Evolutionary conservation across 805 yeast genomes (phyloP).

Genomic region (Wickerhamiella qilinensis): DNA sequence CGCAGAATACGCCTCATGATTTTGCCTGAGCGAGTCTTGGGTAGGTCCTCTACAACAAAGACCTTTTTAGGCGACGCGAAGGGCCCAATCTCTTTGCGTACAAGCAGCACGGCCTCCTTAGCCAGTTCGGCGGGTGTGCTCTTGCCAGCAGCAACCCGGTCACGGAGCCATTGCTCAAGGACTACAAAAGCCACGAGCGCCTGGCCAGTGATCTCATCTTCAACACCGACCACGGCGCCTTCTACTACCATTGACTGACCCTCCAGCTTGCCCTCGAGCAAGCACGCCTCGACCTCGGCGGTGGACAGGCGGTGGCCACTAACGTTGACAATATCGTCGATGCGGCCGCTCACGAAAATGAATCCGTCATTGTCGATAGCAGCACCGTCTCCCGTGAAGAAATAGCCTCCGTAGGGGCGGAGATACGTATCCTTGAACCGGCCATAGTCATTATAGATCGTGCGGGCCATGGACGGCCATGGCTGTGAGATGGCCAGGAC

Average conservation of each 20-base stretch:
- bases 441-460: slow-evolving; percentile 76
- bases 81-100: slow-evolving; percentile 79
- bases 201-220: slow-evolving; percentile 94
- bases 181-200: slow-evolving; percentile 86
- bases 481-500: slow-evolving; percentile 77
- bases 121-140: slow-evolving; percentile 26
- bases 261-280: slow-evolving; percentile 28
- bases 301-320: slow-evolving; percentile 97
- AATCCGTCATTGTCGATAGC: slow-evolving; percentile 93
- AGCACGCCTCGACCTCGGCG: slow-evolving; percentile 89
- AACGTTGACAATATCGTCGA: slow-evolving; percentile 95
- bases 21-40: slow-evolving; percentile 97
- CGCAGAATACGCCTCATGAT: slow-evolving; percentile 96
- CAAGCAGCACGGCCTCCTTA: slow-evolving; percentile 68
- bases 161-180: slow-evolving; percentile 40
- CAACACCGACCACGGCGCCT: slow-evolving; percentile 91
- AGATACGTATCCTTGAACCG: slow-evolving; percentile 85
- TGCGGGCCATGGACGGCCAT: slow-evolving; percentile 99
- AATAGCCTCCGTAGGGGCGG: slow-evolving; percentile 82
- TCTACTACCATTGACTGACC: slow-evolving; percentile 74
- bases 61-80: slow-evolving; percentile 92
- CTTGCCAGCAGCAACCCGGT: slow-evolving; percentile 25
- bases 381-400: slow-evolving; percentile 98
- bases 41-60: slow-evolving; percentile 74
- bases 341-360: slow-evolving; percentile 97